Percentiles rank a stretch among this genome's conserved stretches.
These are phyloP conservation scores for Nymphaea colorata DNA, from an alignment of 164 flowering plant genomes.

Conservation along the genomic window DNA sequence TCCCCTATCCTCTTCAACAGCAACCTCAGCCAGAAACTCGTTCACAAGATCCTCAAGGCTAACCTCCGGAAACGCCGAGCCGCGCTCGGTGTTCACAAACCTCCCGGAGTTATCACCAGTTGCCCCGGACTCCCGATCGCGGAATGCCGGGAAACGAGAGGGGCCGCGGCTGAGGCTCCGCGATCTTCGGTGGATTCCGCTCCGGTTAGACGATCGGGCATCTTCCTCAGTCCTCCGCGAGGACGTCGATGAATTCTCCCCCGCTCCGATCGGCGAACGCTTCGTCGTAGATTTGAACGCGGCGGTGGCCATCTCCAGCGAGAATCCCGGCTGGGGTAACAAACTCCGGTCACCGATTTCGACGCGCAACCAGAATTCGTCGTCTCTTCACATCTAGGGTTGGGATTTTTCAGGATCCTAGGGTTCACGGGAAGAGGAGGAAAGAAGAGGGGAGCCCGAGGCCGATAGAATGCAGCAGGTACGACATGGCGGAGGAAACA, in stretches of 20 bases:
- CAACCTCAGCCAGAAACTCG: conserved; percentile 35
- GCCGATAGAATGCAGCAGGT: neutral
- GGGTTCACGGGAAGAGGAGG: conserved; percentile 1
- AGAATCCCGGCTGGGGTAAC: neutral
- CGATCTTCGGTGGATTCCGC: conserved; percentile 41
- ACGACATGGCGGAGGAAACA: too few relatives aligned
- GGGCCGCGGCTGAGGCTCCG: conserved; percentile 59
- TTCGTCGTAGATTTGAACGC: conserved; percentile 76
- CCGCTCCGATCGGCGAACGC: conserved; percentile 35
- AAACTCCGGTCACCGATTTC: too few relatives aligned
- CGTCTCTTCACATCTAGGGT: neutral
- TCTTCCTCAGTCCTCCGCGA: conserved; percentile 9
- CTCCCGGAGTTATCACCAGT: conserved; percentile 28
- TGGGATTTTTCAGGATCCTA: conserved; percentile 1
- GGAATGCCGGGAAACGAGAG: conserved; percentile 9
- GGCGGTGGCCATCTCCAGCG: conserved; percentile 49
- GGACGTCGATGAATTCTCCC: conserved; percentile 4
- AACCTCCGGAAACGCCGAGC: conserved; percentile 65
- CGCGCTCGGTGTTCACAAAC: conserved; percentile 72
- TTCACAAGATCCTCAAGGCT: conserved; percentile 78
- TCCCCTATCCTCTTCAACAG: neutral
- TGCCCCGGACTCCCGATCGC: conserved; percentile 10
- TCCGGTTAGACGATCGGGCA: conserved; percentile 20
- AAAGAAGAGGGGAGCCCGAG: neutral
- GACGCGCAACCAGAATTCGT: conserved; percentile 3